Conservation (phyloP, 768 basidiomycete species). For the Boletus tomentosulus region DNA sequence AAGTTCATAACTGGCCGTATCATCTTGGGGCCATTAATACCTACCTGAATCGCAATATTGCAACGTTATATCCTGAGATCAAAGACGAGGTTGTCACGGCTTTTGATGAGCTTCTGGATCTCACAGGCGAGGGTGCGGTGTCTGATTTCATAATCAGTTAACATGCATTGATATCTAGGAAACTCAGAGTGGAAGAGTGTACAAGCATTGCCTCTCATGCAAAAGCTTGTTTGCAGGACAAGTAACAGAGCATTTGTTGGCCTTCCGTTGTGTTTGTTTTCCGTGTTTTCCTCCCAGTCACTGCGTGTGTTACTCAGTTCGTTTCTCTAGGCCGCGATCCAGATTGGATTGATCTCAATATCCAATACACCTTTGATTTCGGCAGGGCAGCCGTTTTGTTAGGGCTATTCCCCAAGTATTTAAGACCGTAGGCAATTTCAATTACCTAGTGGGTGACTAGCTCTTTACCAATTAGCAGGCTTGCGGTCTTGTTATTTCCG, state of each 20-base stretch:
- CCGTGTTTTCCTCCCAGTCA: neutral
- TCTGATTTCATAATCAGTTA: too few relatives aligned
- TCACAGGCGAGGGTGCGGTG: conserved; percentile 10
- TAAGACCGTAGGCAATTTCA: conserved; percentile 26
- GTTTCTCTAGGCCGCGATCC: conserved; percentile 3
- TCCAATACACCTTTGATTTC: conserved; percentile 28
- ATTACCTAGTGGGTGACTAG: too few relatives aligned
- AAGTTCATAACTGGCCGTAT: conserved; percentile 24
- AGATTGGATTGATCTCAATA: conserved; percentile 16
- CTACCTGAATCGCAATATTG: conserved; percentile 37
- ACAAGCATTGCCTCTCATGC: conserved; percentile 20
- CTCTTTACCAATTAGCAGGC: neutral
- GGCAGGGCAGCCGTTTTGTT: conserved; percentile 16
- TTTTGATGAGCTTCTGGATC: conserved; percentile 36
- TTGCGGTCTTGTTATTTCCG: conserved; percentile 15
- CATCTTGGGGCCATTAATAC: conserved; percentile 27
- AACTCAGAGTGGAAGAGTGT: conserved; percentile 39
- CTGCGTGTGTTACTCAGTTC: neutral
- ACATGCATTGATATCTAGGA: neutral
- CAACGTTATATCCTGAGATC: conserved; percentile 36
- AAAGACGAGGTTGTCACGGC: conserved; percentile 42
- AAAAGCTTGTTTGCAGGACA: conserved; percentile 36
- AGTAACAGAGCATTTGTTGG: conserved; percentile 48
- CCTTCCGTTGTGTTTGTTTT: conserved; percentile 40
- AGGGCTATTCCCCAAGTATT: conserved; percentile 28